phyloP scores from a whole-genome alignment of 2,329 filamentous ascomycete species.

The Chrysoporthe deuterocubensis region DNA sequence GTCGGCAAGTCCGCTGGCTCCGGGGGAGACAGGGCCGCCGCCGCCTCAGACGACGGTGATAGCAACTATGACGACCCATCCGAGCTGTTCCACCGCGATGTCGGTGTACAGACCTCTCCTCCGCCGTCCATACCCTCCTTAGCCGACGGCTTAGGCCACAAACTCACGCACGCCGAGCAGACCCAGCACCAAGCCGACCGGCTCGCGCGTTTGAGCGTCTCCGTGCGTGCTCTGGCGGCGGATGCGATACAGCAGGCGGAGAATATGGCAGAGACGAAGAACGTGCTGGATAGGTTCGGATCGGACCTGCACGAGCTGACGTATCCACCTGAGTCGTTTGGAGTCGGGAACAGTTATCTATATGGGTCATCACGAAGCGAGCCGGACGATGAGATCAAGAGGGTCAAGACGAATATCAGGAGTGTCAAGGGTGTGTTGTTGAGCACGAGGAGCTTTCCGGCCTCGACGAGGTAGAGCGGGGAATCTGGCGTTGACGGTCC shows the following conservation, averaged over 20 bases:
- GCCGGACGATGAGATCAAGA: slow-evolving; percentile 72
- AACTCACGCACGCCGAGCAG: slow-evolving; percentile 35
- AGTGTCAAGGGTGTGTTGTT: slow-evolving; percentile 79
- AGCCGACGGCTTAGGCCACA: slow-evolving; percentile 21
- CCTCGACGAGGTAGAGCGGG: slow-evolving; percentile 39
- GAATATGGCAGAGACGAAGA: slow-evolving; percentile 55
- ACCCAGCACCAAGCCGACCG: slow-evolving; percentile 45
- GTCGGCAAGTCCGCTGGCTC: slow-evolving; percentile 31
- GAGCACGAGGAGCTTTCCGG: slow-evolving; percentile 75
- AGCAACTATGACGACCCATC: slow-evolving; percentile 67
- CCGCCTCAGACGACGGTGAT: slow-evolving; percentile 33
- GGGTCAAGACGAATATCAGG: slow-evolving; percentile 74
- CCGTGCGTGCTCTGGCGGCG: slow-evolving; percentile 48
- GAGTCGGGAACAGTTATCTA: slow-evolving; percentile 44
- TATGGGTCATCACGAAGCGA: slow-evolving; percentile 53
- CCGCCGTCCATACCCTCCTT: slow-evolving; percentile 45
- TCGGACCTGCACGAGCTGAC: slow-evolving; percentile 68
- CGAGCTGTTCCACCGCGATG: slow-evolving; percentile 80
- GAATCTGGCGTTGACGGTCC: neutral
- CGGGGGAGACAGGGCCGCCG: slow-evolving; percentile 25
- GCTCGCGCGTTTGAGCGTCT: slow-evolving; percentile 48
- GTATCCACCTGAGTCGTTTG: slow-evolving; percentile 46
- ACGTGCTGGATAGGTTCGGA: slow-evolving; percentile 60
- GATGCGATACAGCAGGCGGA: slow-evolving; percentile 50
- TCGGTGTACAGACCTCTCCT: slow-evolving; percentile 76